Base-by-base conservation (phyloP, 306 rosid genomes). In the Geum urbanum region DNA sequence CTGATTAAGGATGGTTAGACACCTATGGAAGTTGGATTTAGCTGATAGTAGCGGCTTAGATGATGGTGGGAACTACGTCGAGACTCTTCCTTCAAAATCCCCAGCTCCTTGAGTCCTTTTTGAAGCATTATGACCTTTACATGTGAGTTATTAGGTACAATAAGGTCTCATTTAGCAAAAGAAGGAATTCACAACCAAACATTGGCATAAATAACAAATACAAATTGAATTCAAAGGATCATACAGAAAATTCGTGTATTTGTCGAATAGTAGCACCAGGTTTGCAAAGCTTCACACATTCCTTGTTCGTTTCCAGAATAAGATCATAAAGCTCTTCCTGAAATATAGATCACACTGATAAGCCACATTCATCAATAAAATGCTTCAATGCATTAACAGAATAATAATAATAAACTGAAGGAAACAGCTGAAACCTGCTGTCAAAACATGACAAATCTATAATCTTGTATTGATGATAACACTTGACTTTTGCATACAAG, bases 21-120 rank as follows among this genome's bases (percentile, higher is more conserved):
- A 90, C 96, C 97, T 90, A 90, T 90, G 72, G 97, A 88, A 73
- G 98, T 94, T 71, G 97, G 98, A 80, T 94, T 94, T 78, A 90
- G 83, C 78, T n/a, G 85, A 72, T 94, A 82, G 83, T 88, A 94
- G 66, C 71, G 79, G 85, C 86, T 81, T 78, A 90, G 83, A 77
- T n/a, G 86, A 72, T 94, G 84, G 85, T 87, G 91, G 47, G 82
- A 72, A 79, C 74, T 79, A 83, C 82, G 82, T 79, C 78, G 70
- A 40, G 50, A 55, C 46, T 75, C 80, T 73, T 79, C 80, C 77
- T 80, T 83, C 86, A 94, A 78, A 79, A 94, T 77, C 71, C 96
- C 97, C 41, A 90, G 71, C 80, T 90, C 91, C 73, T 86, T 80
- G 72, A 94, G 83, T 76, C 98, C 97, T 70, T 85, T 87, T 67